Conservation (phyloP, 1,284 basidiomycete genomes). For the Leccinum pallidistipes region DNA sequence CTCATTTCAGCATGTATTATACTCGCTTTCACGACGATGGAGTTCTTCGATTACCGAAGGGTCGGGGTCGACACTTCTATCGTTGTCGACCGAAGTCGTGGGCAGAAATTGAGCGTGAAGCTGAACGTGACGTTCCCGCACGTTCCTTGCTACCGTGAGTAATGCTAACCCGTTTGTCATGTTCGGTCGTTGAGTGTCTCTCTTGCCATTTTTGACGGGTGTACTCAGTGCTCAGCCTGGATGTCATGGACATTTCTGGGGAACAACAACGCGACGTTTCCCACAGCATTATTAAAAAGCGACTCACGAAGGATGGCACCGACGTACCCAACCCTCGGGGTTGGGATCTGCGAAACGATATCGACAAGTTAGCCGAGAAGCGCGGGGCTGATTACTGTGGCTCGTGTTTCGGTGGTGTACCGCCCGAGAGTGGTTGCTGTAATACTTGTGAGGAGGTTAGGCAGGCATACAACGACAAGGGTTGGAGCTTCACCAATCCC, state of each 20-base stretch:
- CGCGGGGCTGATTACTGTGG: constrained; percentile 80
- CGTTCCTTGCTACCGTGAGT: constrained; percentile 95
- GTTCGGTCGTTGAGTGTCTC: constrained; percentile 2
- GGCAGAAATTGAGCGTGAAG: constrained; percentile 90
- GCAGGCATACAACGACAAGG: constrained; percentile 85
- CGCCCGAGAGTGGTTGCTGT: constrained; percentile 86
- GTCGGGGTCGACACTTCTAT: constrained; percentile 88
- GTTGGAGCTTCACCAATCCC: constrained; percentile 94
- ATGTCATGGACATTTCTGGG: constrained; percentile 98
- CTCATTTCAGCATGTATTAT: constrained; percentile 92
- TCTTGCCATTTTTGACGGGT: neutral
- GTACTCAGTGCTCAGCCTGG: constrained; percentile 82
- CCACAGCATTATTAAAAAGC: constrained; percentile 87
- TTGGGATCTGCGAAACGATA: constrained; percentile 78
- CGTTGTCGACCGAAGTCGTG: constrained; percentile 90
- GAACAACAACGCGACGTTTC: constrained; percentile 90
- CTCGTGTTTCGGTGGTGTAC: constrained; percentile 93
- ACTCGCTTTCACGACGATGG: constrained; percentile 86
- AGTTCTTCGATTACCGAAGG: constrained; percentile 93
- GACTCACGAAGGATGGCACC: constrained; percentile 65
- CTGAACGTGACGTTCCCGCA: constrained; percentile 96
- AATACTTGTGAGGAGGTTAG: constrained; percentile 97
- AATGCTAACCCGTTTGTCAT: constrained; percentile 1
- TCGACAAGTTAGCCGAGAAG: constrained; percentile 74
- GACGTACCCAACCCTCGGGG: constrained; percentile 58